Evolutionary conservation across 73 alveolate genomes (phyloP).

Genomic region (Breviolum minutum): DNA sequence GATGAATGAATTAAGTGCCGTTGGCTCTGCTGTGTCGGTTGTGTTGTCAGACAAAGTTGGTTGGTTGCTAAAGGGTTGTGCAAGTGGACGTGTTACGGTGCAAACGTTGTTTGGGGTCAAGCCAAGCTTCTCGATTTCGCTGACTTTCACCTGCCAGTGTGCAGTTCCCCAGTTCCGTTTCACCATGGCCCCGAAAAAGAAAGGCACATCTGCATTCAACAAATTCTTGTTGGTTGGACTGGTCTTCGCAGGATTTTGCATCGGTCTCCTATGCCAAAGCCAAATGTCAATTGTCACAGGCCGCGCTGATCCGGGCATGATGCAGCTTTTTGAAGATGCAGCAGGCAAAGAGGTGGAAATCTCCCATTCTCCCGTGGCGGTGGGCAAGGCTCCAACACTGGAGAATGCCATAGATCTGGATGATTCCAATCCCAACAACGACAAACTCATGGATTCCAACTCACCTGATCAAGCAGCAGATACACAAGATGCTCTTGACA

Average conservation of each 20-base stretch:
- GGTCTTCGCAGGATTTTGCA: slow-evolving; percentile 47
- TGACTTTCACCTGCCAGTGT: neutral
- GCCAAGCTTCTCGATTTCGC: too few species aligned
- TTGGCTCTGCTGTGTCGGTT: too few species aligned
- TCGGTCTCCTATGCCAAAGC: slow-evolving; percentile 36
- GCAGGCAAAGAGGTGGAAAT: neutral
- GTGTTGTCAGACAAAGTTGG: too few species aligned
- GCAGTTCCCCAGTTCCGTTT: neutral
- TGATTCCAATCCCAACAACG: neutral
- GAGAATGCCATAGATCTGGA: neutral
- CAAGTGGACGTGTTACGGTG: too few species aligned
- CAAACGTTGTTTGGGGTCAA: too few species aligned
- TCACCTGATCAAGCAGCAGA: neutral
- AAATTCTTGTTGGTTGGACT: slow-evolving; percentile 1
- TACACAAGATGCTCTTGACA: neutral
- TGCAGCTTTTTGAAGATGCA: slow-evolving; percentile 11
- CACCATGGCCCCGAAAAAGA: slow-evolving; percentile 51
- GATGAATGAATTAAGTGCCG: too few species aligned
- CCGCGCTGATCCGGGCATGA: slow-evolving; percentile 17
- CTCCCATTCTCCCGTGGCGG: neutral
- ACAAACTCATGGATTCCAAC: neutral
- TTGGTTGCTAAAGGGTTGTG: too few species aligned
- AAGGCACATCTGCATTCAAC: neutral
- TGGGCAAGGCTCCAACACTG: neutral
- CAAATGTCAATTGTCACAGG: neutral